Base-by-base conservation (phyloP, 1,284 basidiomycete species). In the Crucibulum parvulum region DNA sequence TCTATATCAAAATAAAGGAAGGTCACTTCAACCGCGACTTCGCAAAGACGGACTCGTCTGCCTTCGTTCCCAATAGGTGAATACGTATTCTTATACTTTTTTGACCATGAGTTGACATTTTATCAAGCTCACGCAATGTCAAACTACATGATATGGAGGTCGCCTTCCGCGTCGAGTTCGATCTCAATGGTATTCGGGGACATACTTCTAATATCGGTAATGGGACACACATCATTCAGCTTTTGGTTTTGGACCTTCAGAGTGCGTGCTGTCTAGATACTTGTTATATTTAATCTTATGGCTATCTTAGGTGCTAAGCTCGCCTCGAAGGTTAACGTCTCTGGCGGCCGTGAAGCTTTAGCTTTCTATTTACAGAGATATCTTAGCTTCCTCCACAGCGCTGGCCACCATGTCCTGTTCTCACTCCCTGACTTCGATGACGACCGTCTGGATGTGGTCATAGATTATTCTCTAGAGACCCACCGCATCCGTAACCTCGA, bases 401-500 rank as follows among this genome's bases (percentile, higher is more conserved):
- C 64, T 38, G 64, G 64, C 13, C 51, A 65, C 46, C 64, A 65
- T 37, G 64, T 65, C 8, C 54, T 61, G 35, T 63, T 63, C 62
- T 56, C 62, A 11, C 62, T 65, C 15, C 64, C 64, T 7, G 64
- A 65, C 57, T 65, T 65, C 43, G 64, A 65, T 38, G 55, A 58
- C 39, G 59, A 65, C 48, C 41, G 55, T 36, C 46, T 57, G 31
- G 56, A 53, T 36, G 56, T 58, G 10, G 34, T 53, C 31, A 61
- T 63, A 51, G 56, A 65, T 54, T 65, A 63, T 57, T 65, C 64
- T 16, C 57, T 65, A 7, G 59, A 56, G 11, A 60, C 55, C 39
- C 38, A 46, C 13, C 56, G 54, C 24, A 54, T 58, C 36, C 51
- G 52, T 15, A 37, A 53, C 24, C 48, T 60, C 9, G 57, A 61